Conservation (phyloP, 106 monocot genomes). For the Hemerocallis citrina region DNA sequence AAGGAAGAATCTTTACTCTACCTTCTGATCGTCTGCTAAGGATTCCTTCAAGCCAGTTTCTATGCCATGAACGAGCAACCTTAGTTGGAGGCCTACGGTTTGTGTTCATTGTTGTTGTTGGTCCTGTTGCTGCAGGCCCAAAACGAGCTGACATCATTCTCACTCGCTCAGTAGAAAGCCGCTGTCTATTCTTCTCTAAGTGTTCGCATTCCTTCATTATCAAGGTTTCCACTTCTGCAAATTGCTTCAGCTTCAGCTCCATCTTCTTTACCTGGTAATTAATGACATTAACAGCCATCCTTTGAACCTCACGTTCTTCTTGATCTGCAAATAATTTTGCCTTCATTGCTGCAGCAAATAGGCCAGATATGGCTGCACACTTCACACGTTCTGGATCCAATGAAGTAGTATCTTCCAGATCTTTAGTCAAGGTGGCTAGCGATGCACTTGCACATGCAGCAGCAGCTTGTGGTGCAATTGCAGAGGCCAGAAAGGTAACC, state of each 20-base stretch:
- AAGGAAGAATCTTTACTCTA: constrained; percentile 51
- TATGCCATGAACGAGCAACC: constrained; percentile 87
- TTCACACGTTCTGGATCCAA: constrained; percentile 51
- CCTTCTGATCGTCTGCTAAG: constrained; percentile 44
- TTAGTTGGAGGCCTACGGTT: constrained; percentile 20
- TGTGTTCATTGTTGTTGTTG: too few relatives aligned
- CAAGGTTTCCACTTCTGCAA: constrained; percentile 88
- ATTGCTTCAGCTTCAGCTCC: constrained; percentile 93
- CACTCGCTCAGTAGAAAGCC: constrained; percentile 54
- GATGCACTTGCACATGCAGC: constrained; percentile 90
- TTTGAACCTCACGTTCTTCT: constrained; percentile 97
- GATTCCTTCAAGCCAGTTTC: constrained; percentile 79
- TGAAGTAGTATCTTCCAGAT: constrained; percentile 25
- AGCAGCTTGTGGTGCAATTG: constrained; percentile 89
- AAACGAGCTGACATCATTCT: constrained; percentile 44
- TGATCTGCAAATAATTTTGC: constrained; percentile 97
- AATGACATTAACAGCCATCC: constrained; percentile 67
- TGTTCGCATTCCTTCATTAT: constrained; percentile 92
- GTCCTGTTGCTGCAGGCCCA: not conserved
- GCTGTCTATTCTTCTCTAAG: constrained; percentile 69
- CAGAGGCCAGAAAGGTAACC: constrained; percentile 77
- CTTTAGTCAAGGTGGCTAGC: constrained; percentile 61
- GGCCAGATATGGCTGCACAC: constrained; percentile 61
- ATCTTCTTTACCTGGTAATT: constrained; percentile 92
- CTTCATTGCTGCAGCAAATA: constrained; percentile 88